These are phyloP conservation scores for Eremomyces bilateralis DNA, from an alignment of 495 filamentous ascomycete genomes.

Conservation along the genomic window DNA sequence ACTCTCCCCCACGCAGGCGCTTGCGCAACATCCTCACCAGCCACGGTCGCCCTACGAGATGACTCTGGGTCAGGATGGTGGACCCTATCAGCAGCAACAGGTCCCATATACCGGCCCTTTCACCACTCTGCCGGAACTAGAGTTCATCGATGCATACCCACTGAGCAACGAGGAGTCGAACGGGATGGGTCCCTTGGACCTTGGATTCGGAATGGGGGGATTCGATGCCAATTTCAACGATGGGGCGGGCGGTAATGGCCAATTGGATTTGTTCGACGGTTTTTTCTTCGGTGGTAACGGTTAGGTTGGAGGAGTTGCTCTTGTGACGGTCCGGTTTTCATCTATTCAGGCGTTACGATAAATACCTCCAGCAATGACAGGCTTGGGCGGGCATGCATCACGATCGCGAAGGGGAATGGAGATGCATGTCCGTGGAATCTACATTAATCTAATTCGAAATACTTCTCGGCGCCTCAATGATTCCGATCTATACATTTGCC, in stretches of 20 bases:
- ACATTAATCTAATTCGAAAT: too few species aligned
- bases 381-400: too few species aligned
- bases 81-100: conserved; percentile 6
- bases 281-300: conserved; percentile 56
- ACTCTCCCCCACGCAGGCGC: neutral
- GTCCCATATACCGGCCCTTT: too few species aligned
- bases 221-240: conserved; percentile 40
- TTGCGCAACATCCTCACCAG: neutral
- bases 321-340: too few species aligned
- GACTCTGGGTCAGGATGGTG: conserved; percentile 6
- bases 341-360: too few species aligned
- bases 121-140: conserved; percentile 13
- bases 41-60: conserved; percentile 3
- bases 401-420: too few species aligned
- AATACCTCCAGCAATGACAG: too few species aligned
- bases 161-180: conserved; percentile 5
- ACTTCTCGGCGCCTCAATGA: too few species aligned
- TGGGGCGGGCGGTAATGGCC: conserved; percentile 53
- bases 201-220: conserved; percentile 55
- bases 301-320: neutral
- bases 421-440: neutral
- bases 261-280: conserved; percentile 75
- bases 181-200: conserved; percentile 31
- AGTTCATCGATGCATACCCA: conserved; percentile 15
- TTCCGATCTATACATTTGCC: too few species aligned